A percentile compares a stretch with the other conserved stretches of the same genome.
phyloP scores from a whole-genome alignment of 1,284 basidiomycete species.

The Clitocybe nebularis region DNA sequence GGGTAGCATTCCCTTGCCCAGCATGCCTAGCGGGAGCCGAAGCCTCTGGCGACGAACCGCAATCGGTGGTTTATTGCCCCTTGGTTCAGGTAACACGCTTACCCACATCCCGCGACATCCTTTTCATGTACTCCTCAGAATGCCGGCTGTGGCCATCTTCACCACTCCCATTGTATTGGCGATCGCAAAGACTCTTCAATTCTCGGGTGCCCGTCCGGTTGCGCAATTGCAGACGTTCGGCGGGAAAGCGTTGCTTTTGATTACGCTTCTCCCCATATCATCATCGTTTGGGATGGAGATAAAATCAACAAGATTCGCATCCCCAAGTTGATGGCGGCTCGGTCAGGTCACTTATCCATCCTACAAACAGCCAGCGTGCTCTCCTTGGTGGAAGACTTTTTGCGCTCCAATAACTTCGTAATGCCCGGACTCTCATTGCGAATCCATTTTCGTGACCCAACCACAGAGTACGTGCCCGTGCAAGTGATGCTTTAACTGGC shows the following conservation, averaged over 20 bases:
- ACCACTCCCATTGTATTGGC: conserved; percentile 24
- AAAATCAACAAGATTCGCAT: conserved; percentile 21
- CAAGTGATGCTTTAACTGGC: background rate
- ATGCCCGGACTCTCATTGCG: conserved; percentile 15
- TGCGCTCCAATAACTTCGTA: conserved; percentile 6
- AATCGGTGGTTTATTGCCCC: conserved; percentile 17
- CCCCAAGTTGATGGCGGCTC: conserved; percentile 1
- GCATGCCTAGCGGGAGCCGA: conserved; percentile 14
- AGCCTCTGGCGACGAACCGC: conserved; percentile 8
- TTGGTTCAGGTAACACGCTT: conserved; percentile 18
- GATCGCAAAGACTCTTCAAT: conserved; percentile 1
- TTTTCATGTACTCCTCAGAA: conserved; percentile 15
- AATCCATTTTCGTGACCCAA: conserved; percentile 20
- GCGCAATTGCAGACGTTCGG: background rate
- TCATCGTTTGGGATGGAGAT: conserved; percentile 23
- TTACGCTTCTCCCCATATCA: conserved; percentile 14
- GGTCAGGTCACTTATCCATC: background rate
- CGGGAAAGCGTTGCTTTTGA: conserved; percentile 12
- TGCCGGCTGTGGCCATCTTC: conserved; percentile 22
- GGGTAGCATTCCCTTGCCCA: conserved; percentile 20
- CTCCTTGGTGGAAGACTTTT: conserved; percentile 8
- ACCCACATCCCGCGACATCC: background rate
- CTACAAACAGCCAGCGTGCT: background rate
- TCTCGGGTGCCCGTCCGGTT: conserved; percentile 10
- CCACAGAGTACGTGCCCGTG: conserved; percentile 17